phyloP scores from a whole-genome alignment of 371 early-diverging fungal genomes.

The Syncephalastrum racemosum region DNA sequence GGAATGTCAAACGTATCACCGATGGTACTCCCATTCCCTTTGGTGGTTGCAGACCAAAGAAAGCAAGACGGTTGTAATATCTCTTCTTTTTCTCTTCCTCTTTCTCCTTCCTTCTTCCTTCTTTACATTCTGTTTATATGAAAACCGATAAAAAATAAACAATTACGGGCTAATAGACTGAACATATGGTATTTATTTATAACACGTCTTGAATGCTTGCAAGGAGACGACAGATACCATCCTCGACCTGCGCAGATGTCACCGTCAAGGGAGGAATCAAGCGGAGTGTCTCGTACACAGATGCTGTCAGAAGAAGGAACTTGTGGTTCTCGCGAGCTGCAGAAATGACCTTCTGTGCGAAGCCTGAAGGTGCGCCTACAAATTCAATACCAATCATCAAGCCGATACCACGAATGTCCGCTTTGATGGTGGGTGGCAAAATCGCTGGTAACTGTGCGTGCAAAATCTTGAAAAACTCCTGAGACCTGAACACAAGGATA shows the following conservation, averaged over 20 bases:
- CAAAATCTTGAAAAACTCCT: constrained; percentile 40
- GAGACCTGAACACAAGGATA: constrained; percentile 23
- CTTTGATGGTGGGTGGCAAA: constrained; percentile 14
- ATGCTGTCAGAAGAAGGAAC: constrained; percentile 30
- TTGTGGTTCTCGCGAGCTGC: constrained; percentile 22
- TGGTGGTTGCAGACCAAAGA: constrained; percentile 94
- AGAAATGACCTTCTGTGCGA: constrained; percentile 16
- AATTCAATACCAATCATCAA: constrained; percentile 49
- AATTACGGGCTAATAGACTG: background rate
- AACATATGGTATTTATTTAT: background rate
- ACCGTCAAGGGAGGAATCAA: constrained; percentile 6
- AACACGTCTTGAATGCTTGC: constrained; percentile 3
- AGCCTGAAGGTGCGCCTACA: constrained; percentile 18
- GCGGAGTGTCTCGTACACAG: constrained; percentile 8
- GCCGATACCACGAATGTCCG: constrained; percentile 42
- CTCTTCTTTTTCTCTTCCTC: constrained; percentile 7
- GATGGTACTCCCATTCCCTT: constrained; percentile 93
- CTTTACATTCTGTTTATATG: background rate
- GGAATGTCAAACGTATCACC: constrained; percentile 76
- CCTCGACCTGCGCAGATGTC: background rate
- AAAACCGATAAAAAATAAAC: constrained; percentile 1
- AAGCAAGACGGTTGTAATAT: constrained; percentile 81
- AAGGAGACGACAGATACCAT: background rate
- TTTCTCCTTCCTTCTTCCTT: too few species aligned
- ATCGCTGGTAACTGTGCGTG: constrained; percentile 19